Conservation (phyloP, 108 stramenopile genomes). For the Discostella stelligeroides region DNA sequence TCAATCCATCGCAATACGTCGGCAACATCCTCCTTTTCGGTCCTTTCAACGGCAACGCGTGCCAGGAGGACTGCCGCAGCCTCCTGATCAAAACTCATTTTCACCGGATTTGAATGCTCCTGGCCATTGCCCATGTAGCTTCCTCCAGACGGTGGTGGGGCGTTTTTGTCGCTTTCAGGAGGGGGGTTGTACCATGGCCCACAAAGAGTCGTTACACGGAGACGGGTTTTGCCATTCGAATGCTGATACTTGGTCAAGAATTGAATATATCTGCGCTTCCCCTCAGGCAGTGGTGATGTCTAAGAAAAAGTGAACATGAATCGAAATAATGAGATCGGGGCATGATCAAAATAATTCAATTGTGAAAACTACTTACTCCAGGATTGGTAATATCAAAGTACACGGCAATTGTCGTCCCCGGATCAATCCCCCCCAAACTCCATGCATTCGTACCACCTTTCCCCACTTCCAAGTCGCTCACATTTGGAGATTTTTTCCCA, state of each 20-base stretch:
- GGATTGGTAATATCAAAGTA: constrained; percentile 98
- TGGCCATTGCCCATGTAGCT: constrained; percentile 44
- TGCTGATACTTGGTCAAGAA: constrained; percentile 99
- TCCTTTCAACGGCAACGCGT: constrained; percentile 92
- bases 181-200: constrained; percentile 93
- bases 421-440: constrained; percentile 96
- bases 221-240: constrained; percentile 84
- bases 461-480: constrained; percentile 95
- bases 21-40: constrained; percentile 93
- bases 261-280: constrained; percentile 91
- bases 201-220: constrained; percentile 96
- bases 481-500: constrained; percentile 86
- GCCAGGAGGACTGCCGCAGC: constrained; percentile 98
- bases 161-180: constrained; percentile 44
- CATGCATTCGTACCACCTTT: constrained; percentile 98
- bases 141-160: constrained; percentile 46
- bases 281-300: constrained; percentile 80
- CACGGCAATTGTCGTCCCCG: constrained; percentile 94
- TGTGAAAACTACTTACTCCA: constrained; percentile 35
- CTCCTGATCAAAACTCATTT: constrained; percentile 96
- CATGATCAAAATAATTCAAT: neutral
- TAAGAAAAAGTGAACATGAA: neutral
- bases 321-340: neutral
- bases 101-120: constrained; percentile 67
- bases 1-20: constrained; percentile 99